Evolutionary conservation across 768 basidiomycete genomes (phyloP).

Genomic region (Leccinum uliginosum): DNA sequence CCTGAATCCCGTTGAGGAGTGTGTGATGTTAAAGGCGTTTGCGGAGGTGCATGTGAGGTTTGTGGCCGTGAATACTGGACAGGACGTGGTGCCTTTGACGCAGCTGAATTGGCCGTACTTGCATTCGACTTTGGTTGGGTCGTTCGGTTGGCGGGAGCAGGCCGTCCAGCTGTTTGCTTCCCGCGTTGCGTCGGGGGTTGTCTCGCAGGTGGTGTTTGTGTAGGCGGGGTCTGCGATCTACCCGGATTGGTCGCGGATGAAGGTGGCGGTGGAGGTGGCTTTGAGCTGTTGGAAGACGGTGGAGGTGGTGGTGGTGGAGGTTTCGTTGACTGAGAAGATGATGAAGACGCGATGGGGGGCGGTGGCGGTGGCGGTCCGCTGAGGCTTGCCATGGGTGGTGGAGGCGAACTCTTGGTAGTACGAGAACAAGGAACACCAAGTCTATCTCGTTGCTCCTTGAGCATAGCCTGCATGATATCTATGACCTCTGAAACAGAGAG

Average conservation of each 20-base stretch:
- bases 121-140: not conserved
- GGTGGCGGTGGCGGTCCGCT: conserved; percentile 20
- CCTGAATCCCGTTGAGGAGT: conserved; percentile 41
- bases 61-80: not conserved
- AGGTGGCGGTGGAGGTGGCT: not conserved
- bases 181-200: conserved; percentile 1
- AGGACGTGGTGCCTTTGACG: not conserved
- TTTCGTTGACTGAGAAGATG: conserved; percentile 18
- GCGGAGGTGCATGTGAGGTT: not conserved
- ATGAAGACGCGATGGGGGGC: conserved; percentile 19
- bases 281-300: not conserved
- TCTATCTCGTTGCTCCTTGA: conserved; percentile 18
- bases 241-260: conserved; percentile 5
- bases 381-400: conserved; percentile 17
- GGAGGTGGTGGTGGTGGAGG: conserved; percentile 16
- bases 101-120: not conserved
- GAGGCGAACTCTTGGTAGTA: not conserved
- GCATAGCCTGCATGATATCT: conserved; percentile 13
- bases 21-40: not conserved
- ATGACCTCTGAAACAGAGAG: conserved; percentile 3
- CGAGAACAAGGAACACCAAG: conserved; percentile 20
- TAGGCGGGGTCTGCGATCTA: conserved; percentile 5
- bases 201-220: conserved; percentile 11
- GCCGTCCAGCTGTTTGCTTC: not conserved
- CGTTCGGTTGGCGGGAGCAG: conserved; percentile 1